Conservation (phyloP, 352 stramenopile genomes). For the Pythium insidiosum region DNA sequence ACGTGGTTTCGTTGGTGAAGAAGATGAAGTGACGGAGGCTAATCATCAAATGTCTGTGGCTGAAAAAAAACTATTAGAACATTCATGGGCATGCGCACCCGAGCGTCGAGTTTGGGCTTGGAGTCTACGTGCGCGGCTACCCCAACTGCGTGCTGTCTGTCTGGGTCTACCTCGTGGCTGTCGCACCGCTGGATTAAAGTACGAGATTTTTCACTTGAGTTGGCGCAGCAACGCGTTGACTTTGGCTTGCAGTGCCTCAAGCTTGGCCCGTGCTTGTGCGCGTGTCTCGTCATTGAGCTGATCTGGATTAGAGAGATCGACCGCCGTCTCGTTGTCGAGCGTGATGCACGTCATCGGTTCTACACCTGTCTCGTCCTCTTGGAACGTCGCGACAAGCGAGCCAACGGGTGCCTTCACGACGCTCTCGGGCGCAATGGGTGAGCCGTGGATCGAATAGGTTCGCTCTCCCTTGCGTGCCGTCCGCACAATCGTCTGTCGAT, state of each 20-base stretch:
- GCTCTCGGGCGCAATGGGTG: constrained; percentile 51
- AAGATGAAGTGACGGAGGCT: not conserved
- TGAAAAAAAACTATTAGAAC: constrained; percentile 27
- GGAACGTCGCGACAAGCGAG: constrained; percentile 58
- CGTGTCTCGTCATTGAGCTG: constrained; percentile 47
- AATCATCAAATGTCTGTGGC: constrained; percentile 4
- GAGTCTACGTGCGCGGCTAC: constrained; percentile 80
- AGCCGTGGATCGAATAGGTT: constrained; percentile 60
- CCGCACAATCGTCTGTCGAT: constrained; percentile 44
- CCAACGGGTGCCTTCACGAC: constrained; percentile 40
- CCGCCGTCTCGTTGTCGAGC: constrained; percentile 47
- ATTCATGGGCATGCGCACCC: constrained; percentile 84
- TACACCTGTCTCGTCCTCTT: constrained; percentile 19
- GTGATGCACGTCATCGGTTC: constrained; percentile 43
- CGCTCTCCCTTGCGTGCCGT: constrained; percentile 69
- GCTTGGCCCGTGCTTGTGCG: constrained; percentile 46
- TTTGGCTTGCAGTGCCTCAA: constrained; percentile 64
- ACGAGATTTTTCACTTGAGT: constrained; percentile 27
- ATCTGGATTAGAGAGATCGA: constrained; percentile 60
- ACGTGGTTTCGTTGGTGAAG: not conserved
- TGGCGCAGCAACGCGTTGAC: constrained; percentile 51
- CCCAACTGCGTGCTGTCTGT: constrained; percentile 85
- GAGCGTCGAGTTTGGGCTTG: constrained; percentile 88
- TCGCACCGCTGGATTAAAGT: constrained; percentile 25
- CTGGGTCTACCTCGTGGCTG: constrained; percentile 89